Percentiles rank a stretch among this genome's conserved stretches.
phyloP scores from a whole-genome alignment of 495 filamentous ascomycete genomes.

The Bombardia bombarda region DNA sequence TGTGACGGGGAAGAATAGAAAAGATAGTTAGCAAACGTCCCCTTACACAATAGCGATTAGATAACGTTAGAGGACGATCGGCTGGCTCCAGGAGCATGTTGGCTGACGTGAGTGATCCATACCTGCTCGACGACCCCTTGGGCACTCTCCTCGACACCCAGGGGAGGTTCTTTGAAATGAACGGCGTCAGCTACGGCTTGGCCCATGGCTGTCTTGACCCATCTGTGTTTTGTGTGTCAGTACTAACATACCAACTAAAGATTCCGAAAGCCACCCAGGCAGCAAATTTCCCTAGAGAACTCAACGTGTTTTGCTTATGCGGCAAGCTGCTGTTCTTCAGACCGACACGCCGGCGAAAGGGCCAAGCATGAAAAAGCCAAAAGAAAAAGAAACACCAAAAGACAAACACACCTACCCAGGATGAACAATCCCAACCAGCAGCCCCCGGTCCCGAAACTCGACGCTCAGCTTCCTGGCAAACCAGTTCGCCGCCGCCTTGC shows the following conservation, averaged over 20 bases:
- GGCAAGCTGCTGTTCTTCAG: too few species aligned
- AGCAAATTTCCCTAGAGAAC: neutral
- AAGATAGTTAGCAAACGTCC: too few species aligned
- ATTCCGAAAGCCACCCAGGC: neutral
- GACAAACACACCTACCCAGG: conserved; percentile 17
- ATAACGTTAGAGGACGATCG: neutral
- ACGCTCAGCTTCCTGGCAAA: conserved; percentile 16
- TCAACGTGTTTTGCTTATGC: neutral
- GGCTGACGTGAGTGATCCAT: conserved; percentile 1
- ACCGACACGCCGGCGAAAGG: neutral
- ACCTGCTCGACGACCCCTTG: conserved; percentile 23
- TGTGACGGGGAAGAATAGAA: too few species aligned
- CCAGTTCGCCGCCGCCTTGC: conserved; percentile 22
- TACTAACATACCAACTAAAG: neutral
- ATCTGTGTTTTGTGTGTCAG: conserved; percentile 22
- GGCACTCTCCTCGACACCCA: conserved; percentile 22
- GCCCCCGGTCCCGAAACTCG: conserved; percentile 10
- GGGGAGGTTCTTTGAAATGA: conserved; percentile 22
- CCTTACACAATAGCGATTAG: neutral
- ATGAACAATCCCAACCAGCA: conserved; percentile 22
- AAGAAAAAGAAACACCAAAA: neutral
- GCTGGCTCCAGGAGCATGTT: neutral
- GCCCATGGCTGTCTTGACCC: conserved; percentile 33
- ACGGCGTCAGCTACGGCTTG: conserved; percentile 28
- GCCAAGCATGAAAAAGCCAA: neutral